Evolutionary conservation across 768 basidiomycete species (phyloP).

Genomic region (Boletus pseudo-olivaceus): DNA sequence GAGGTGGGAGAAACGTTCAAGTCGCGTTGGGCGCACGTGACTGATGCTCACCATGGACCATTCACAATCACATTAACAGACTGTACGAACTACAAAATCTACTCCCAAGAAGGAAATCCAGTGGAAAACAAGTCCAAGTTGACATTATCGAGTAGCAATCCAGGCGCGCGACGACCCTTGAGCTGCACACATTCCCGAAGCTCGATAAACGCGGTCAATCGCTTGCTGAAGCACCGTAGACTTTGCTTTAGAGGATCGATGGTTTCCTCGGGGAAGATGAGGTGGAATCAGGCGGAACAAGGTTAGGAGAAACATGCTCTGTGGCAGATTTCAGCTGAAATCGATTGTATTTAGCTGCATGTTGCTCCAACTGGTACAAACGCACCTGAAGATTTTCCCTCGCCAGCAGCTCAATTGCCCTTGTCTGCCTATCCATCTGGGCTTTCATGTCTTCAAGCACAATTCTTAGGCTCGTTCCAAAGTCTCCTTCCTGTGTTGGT

Average conservation of each 20-base stretch:
- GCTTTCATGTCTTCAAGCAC: constrained; percentile 45
- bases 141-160: background rate
- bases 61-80: background rate
- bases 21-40: constrained; percentile 33
- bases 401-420: constrained; percentile 38
- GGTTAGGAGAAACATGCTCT: constrained; percentile 12
- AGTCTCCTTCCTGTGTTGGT: constrained; percentile 17
- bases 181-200: background rate
- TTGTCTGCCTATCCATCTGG: constrained; percentile 48
- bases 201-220: background rate
- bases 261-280: constrained; percentile 17
- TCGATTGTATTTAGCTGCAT: constrained; percentile 3
- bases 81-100: constrained; percentile 1
- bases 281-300: constrained; percentile 10
- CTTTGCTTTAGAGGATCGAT: constrained; percentile 2
- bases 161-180: background rate
- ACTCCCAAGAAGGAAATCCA: background rate
- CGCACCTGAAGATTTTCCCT: constrained; percentile 48
- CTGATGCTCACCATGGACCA: background rate
- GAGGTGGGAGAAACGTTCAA: constrained; percentile 19
- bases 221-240: background rate
- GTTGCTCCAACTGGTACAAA: background rate
- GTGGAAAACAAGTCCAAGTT: background rate
- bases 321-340: constrained; percentile 16
- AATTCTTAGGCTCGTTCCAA: constrained; percentile 28